A percentile compares a stretch with the other conserved stretches of the same genome.
phyloP scores from a whole-genome alignment of 2,329 filamentous ascomycete genomes.

The Periglandula ipomoeae region DNA sequence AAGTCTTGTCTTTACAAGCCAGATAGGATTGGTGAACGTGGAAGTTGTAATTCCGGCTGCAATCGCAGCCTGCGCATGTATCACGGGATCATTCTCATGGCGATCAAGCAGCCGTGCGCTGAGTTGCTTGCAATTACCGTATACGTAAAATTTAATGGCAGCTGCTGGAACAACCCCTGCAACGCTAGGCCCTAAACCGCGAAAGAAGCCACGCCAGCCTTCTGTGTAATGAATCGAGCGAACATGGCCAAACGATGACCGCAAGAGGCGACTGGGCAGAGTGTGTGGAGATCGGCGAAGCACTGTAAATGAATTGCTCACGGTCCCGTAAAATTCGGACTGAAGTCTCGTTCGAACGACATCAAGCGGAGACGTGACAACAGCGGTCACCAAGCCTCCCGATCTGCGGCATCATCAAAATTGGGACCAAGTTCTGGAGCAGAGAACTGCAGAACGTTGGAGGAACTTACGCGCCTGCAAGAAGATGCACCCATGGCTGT shows the following conservation, averaged over 20 bases:
- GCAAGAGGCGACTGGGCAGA: too few relatives aligned
- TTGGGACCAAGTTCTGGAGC: too few relatives aligned
- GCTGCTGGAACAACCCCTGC: constrained; percentile 61
- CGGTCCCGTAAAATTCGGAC: constrained; percentile 65
- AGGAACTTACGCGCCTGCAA: constrained; percentile 65
- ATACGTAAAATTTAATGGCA: constrained; percentile 63
- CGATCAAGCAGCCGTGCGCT: constrained; percentile 51
- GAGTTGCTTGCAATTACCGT: constrained; percentile 62
- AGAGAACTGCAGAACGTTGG: not conserved
- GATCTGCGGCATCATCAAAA: too few relatives aligned
- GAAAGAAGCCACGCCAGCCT: constrained; percentile 61
- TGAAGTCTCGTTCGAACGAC: constrained; percentile 81
- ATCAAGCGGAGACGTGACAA: constrained; percentile 74
- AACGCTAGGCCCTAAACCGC: constrained; percentile 60
- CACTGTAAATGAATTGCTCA: too few relatives aligned
- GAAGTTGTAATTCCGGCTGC: constrained; percentile 57
- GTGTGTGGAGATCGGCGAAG: constrained; percentile 40
- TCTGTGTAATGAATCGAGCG: constrained; percentile 62
- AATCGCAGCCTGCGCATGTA: constrained; percentile 55
- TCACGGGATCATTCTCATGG: constrained; percentile 43
- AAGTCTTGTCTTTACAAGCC: constrained; percentile 63
- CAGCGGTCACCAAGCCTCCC: constrained; percentile 77
- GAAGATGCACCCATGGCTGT: constrained; percentile 71
- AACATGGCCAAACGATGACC: too few relatives aligned
- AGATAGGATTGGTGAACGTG: constrained; percentile 67